Conservation (phyloP, 2,329 filamentous ascomycete genomes). For the Dichotomopilus funicola region DNA sequence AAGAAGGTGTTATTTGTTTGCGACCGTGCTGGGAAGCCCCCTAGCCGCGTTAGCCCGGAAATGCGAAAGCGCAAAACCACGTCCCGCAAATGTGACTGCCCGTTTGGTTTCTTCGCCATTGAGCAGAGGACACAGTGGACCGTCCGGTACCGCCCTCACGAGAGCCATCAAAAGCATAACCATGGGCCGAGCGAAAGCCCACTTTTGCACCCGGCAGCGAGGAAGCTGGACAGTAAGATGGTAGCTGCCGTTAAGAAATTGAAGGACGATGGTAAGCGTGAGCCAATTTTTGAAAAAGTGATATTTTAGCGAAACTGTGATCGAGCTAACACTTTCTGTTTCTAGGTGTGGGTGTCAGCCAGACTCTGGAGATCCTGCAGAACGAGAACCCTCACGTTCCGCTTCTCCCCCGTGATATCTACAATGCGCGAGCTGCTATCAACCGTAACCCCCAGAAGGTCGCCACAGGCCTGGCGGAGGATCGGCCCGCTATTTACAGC, state of each 20-base stretch:
- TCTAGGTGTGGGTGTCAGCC: constrained; percentile 55
- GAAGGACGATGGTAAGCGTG: constrained; percentile 55
- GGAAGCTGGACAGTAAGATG: constrained; percentile 61
- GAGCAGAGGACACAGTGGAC: constrained; percentile 63
- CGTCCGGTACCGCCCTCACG: constrained; percentile 56
- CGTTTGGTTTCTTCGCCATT: constrained; percentile 64
- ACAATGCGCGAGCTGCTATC: constrained; percentile 61
- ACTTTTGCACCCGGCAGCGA: constrained; percentile 57
- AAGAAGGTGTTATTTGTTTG: constrained; percentile 64
- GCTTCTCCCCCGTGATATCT: constrained; percentile 58
- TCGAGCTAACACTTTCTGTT: constrained; percentile 2
- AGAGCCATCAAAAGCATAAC: constrained; percentile 53
- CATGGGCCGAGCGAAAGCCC: constrained; percentile 61
- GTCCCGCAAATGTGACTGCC: constrained; percentile 62
- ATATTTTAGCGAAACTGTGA: not conserved
- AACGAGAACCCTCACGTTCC: constrained; percentile 57
- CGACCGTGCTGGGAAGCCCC: constrained; percentile 58
- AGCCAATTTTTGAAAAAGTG: not conserved
- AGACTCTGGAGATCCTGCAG: constrained; percentile 61
- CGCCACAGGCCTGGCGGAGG: constrained; percentile 52
- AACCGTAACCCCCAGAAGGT: constrained; percentile 59
- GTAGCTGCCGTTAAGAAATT: constrained; percentile 60
- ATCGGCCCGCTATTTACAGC: constrained; percentile 59
- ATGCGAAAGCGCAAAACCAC: constrained; percentile 60
- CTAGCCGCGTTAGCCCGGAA: constrained; percentile 56